These are phyloP conservation scores for Piper betle DNA, from an alignment of 164 flowering plant genomes.

Conservation along the genomic window DNA sequence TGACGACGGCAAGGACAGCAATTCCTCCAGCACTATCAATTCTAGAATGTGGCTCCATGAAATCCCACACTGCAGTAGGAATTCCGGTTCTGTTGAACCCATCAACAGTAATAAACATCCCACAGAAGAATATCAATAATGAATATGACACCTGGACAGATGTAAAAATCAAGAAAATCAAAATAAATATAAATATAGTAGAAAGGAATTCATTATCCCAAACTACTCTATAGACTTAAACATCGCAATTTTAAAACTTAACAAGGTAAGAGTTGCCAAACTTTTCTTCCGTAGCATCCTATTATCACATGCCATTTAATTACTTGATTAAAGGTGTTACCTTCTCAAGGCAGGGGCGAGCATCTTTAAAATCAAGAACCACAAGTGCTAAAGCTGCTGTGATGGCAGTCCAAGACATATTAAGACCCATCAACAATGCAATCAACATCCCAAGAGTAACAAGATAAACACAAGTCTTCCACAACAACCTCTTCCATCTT, in stretches of 20 bases:
- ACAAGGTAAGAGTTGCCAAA: too few relatives aligned
- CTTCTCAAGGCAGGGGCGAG: constrained; percentile 70
- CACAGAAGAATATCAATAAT: constrained; percentile 53
- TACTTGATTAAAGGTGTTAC: constrained; percentile 16
- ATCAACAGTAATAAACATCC: constrained; percentile 63
- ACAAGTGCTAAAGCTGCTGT: constrained; percentile 83
- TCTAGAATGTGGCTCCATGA: constrained; percentile 43
- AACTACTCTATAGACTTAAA: neutral
- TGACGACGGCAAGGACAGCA: constrained; percentile 31
- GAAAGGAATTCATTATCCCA: neutral
- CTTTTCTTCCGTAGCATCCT: too few relatives aligned
- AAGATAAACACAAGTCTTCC: constrained; percentile 69
- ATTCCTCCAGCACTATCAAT: constrained; percentile 32
- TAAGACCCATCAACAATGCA: constrained; percentile 55
- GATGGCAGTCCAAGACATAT: constrained; percentile 94
- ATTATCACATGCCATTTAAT: too few relatives aligned
- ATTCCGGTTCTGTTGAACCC: constrained; percentile 58
- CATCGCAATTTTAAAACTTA: too few relatives aligned
- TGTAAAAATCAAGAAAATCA: neutral
- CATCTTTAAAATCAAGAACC: constrained; percentile 92
- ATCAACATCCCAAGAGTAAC: constrained; percentile 80
- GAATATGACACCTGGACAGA: constrained; percentile 46
- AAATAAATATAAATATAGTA: neutral
- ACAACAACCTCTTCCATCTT: constrained; percentile 39
- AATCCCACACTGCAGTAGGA: constrained; percentile 41